phyloP scores from a whole-genome alignment of 805 yeast species.

The Sugiyamaella mastotermitis region DNA sequence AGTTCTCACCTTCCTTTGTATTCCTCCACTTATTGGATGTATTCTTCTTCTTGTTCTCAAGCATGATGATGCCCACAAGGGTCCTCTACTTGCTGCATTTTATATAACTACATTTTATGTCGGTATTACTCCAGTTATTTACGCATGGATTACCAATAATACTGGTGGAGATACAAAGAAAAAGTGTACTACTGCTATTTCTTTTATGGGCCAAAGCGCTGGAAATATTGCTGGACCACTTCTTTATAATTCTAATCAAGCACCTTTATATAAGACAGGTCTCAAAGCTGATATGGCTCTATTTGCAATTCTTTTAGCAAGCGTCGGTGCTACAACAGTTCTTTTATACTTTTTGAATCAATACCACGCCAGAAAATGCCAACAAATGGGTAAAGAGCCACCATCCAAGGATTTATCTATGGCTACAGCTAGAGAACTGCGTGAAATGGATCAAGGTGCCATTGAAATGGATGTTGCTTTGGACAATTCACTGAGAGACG shows the following conservation, averaged over 20 bases:
- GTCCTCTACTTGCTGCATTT: slow-evolving; percentile 5
- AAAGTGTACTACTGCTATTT: slow-evolving; percentile 19
- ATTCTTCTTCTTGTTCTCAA: slow-evolving; percentile 19
- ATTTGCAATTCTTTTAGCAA: slow-evolving; percentile 9
- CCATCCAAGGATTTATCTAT: slow-evolving; percentile 9
- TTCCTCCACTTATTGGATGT: slow-evolving; percentile 32
- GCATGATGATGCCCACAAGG: not conserved
- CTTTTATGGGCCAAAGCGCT: slow-evolving; percentile 22
- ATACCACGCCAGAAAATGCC: slow-evolving; percentile 9
- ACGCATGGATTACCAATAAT: slow-evolving; percentile 25
- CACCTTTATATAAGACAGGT: slow-evolving; percentile 13
- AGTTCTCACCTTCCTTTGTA: slow-evolving; percentile 22
- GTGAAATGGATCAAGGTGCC: not conserved
- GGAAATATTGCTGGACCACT: slow-evolving; percentile 46
- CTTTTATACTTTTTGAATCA: slow-evolving; percentile 7
- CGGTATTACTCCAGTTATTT: slow-evolving; percentile 12
- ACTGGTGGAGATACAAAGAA: slow-evolving; percentile 31
- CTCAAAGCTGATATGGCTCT: slow-evolving; percentile 10
- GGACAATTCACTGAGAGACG: slow-evolving; percentile 12
- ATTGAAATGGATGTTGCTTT: slow-evolving; percentile 1
- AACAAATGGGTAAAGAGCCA: slow-evolving; percentile 13
- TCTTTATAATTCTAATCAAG: slow-evolving; percentile 12
- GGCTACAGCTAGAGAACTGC: slow-evolving; percentile 2
- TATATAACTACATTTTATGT: slow-evolving; percentile 10
- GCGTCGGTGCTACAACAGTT: slow-evolving; percentile 3